These are phyloP conservation scores for Cordyceps pruinosa DNA, from an alignment of 2,329 filamentous ascomycete genomes.

Conservation along the genomic window DNA sequence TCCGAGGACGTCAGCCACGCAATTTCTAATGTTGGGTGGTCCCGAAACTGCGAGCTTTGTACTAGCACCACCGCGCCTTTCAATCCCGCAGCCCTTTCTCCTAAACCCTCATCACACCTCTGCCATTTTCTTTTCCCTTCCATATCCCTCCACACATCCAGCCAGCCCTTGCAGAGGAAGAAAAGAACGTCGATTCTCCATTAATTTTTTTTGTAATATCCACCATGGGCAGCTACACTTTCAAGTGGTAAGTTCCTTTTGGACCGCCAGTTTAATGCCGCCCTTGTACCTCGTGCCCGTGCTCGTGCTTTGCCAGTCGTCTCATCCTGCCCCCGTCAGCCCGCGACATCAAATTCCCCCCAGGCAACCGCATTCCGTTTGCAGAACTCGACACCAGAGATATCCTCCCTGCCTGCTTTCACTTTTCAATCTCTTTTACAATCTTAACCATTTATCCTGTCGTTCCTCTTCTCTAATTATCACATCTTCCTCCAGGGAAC, in stretches of 20 bases:
- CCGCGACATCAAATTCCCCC: constrained; percentile 1
- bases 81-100: constrained; percentile 6
- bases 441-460: background rate
- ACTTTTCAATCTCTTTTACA: background rate
- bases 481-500: constrained; percentile 53
- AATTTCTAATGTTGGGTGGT: constrained; percentile 1
- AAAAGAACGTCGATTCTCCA: constrained; percentile 11
- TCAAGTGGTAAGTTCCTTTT: constrained; percentile 54
- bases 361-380: constrained; percentile 11
- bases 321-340: background rate
- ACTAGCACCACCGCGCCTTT: background rate
- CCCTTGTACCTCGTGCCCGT: background rate
- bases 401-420: background rate
- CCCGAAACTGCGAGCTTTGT: background rate
- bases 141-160: constrained; percentile 9
- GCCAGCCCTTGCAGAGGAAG: background rate
- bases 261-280: background rate
- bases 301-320: background rate
- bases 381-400: background rate
- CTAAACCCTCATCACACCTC: constrained; percentile 9
- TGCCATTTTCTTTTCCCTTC: constrained; percentile 7
- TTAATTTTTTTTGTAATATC: constrained; percentile 18
- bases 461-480: background rate
- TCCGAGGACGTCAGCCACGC: constrained; percentile 10
- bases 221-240: constrained; percentile 61